phyloP scores from a whole-genome alignment of 2,329 filamentous ascomycete genomes.

The Talaromyces sp. region DNA sequence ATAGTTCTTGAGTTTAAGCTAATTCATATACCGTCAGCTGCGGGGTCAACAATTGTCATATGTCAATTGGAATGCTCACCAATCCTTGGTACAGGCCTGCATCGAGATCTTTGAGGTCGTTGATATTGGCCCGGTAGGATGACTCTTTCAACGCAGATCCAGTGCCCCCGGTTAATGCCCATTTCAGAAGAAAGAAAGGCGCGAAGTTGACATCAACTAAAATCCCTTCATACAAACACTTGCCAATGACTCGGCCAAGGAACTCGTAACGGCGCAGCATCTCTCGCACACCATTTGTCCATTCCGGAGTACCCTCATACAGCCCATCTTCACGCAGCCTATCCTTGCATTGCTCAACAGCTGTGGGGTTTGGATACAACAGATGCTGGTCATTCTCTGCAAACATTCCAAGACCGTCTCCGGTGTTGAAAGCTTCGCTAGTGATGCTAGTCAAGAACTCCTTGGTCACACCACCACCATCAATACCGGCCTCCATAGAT shows the following conservation, averaged over 20 bases:
- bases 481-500: slow-evolving; percentile 85
- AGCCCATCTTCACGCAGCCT: slow-evolving; percentile 57
- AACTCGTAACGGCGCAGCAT: slow-evolving; percentile 83
- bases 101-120: slow-evolving; percentile 90
- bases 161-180: slow-evolving; percentile 73
- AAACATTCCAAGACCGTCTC: slow-evolving; percentile 67
- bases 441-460: slow-evolving; percentile 92
- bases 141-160: slow-evolving; percentile 67
- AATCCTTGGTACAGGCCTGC: slow-evolving; percentile 88
- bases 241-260: slow-evolving; percentile 87
- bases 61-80: slow-evolving; percentile 45
- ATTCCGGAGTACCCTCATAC: slow-evolving; percentile 58
- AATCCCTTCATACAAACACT: slow-evolving; percentile 96
- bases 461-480: slow-evolving; percentile 95
- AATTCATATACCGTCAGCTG: slow-evolving; percentile 4
- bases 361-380: slow-evolving; percentile 83
- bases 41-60: not conserved
- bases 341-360: slow-evolving; percentile 69
- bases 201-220: slow-evolving; percentile 91
- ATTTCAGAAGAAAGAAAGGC: slow-evolving; percentile 94
- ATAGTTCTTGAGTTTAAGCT: slow-evolving; percentile 78
- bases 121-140: slow-evolving; percentile 86
- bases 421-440: slow-evolving; percentile 74
- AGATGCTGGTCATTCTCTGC: slow-evolving; percentile 81
- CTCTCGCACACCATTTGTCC: slow-evolving; percentile 59